Conservation (phyloP, 345 rosid genomes). For the Xanthoceras sorbifolium region DNA sequence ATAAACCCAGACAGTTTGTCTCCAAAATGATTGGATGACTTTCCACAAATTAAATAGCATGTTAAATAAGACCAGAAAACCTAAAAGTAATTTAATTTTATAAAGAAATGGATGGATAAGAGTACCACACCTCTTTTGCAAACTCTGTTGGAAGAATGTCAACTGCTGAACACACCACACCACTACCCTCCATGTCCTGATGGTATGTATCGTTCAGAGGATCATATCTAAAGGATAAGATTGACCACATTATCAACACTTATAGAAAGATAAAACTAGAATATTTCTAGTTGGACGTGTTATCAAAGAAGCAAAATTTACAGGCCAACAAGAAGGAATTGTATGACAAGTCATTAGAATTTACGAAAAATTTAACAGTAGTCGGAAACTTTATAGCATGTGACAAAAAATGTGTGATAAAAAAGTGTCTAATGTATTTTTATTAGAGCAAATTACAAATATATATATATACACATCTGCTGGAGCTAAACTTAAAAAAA, state of each 20-base stretch:
- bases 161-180: conserved; percentile 72
- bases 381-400: neutral
- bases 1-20: conserved; percentile 73
- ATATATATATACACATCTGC: too few relatives aligned
- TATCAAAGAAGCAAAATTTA: neutral
- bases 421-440: too few relatives aligned
- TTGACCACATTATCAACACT: neutral
- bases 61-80: conserved; percentile 15
- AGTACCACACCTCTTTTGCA: conserved; percentile 77
- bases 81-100: neutral
- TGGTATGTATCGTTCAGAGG: conserved; percentile 59
- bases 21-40: conserved; percentile 98
- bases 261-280: neutral
- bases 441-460: too few relatives aligned
- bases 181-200: conserved; percentile 80
- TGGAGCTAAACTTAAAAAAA: too few relatives aligned
- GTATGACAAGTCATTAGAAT: neutral
- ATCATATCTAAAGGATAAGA: conserved; percentile 54
- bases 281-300: neutral
- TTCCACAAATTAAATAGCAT: conserved; percentile 26
- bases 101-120: conserved; percentile 12
- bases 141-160: conserved; percentile 96
- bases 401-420: too few relatives aligned
- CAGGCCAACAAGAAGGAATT: neutral
- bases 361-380: neutral